A percentile compares a stretch with the other conserved stretches of the same genome.
phyloP scores from a whole-genome alignment of 2,329 filamentous ascomycete genomes.

The Ceratocystis huliohia region DNA sequence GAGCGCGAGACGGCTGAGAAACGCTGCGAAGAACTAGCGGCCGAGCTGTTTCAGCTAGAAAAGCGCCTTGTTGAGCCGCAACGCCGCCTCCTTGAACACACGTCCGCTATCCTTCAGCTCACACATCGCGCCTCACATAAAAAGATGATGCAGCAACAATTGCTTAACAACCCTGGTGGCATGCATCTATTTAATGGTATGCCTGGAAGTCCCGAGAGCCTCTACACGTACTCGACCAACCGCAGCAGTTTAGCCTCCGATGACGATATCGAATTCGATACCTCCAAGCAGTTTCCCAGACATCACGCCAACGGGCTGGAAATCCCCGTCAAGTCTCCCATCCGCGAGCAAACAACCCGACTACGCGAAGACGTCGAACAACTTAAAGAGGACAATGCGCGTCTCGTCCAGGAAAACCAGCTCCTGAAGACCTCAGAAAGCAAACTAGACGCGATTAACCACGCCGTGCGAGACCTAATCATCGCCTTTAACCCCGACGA shows the following conservation, averaged over 20 bases:
- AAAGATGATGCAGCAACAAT: slow-evolving; percentile 24
- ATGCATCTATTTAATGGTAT: slow-evolving; percentile 40
- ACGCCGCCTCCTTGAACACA: slow-evolving; percentile 70
- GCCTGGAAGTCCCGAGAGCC: slow-evolving; percentile 64
- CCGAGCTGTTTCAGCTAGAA: slow-evolving; percentile 69
- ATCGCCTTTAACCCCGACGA: slow-evolving; percentile 47
- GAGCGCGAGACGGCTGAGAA: slow-evolving; percentile 63
- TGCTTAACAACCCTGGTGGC: slow-evolving; percentile 29
- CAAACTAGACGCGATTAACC: slow-evolving; percentile 55
- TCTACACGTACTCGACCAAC: slow-evolving; percentile 54
- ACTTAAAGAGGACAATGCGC: slow-evolving; percentile 35
- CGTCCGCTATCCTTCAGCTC: slow-evolving; percentile 79
- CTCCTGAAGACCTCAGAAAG: slow-evolving; percentile 49
- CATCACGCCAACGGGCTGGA: slow-evolving; percentile 37
- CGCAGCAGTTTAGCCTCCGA: slow-evolving; percentile 44
- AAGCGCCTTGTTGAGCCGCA: slow-evolving; percentile 64
- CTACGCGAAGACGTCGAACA: slow-evolving; percentile 37
- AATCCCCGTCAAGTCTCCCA: slow-evolving; percentile 46
- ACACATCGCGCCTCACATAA: slow-evolving; percentile 68
- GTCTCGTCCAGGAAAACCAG: slow-evolving; percentile 33
- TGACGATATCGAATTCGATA: slow-evolving; percentile 60
- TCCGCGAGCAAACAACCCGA: slow-evolving; percentile 41
- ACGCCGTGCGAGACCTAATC: slow-evolving; percentile 53
- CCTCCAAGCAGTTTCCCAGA: slow-evolving; percentile 37
- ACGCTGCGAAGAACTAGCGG: slow-evolving; percentile 74